phyloP scores from a whole-genome alignment of 2,329 filamentous ascomycete genomes.

The Microdochium trichocladiopsis region DNA sequence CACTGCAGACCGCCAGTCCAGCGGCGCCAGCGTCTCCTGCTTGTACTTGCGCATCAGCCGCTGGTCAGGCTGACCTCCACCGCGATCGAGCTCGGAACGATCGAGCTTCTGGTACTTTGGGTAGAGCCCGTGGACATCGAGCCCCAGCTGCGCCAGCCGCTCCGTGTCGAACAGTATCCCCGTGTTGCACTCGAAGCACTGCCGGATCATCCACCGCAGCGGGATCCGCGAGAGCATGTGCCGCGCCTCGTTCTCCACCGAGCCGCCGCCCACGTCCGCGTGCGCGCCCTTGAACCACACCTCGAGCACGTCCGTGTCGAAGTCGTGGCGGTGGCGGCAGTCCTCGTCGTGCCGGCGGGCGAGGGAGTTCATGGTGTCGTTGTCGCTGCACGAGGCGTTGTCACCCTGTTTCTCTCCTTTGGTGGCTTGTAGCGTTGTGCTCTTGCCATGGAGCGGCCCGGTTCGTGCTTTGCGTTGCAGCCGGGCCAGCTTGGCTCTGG shows the following conservation, averaged over 20 bases:
- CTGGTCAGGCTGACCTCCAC: constrained; percentile 21
- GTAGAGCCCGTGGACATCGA: constrained; percentile 32
- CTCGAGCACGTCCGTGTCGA: constrained; percentile 20
- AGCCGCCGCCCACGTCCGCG: constrained; percentile 35
- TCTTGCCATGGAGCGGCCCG: neutral
- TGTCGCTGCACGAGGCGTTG: constrained; percentile 7
- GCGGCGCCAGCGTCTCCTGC: constrained; percentile 19
- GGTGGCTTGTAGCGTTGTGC: neutral
- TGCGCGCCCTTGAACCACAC: constrained; percentile 36
- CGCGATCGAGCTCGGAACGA: constrained; percentile 14
- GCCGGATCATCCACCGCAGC: constrained; percentile 38
- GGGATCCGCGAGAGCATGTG: constrained; percentile 36
- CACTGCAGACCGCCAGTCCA: constrained; percentile 18
- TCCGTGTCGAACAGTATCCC: constrained; percentile 33
- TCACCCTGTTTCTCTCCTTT: constrained; percentile 1
- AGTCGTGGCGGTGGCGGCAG: constrained; percentile 7
- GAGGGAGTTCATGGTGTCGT: constrained; percentile 10
- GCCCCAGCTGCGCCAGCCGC: constrained; percentile 28
- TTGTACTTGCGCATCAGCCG: constrained; percentile 26
- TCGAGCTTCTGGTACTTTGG: constrained; percentile 24
- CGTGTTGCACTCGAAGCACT: constrained; percentile 37
- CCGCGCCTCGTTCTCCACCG: constrained; percentile 28
- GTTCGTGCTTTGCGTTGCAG: neutral
- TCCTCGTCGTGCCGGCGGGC: constrained; percentile 4
- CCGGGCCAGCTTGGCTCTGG: neutral